These are phyloP conservation scores for Penicillium sp. DNA, from an alignment of 2,329 filamentous ascomycete genomes.

Conservation along the genomic window DNA sequence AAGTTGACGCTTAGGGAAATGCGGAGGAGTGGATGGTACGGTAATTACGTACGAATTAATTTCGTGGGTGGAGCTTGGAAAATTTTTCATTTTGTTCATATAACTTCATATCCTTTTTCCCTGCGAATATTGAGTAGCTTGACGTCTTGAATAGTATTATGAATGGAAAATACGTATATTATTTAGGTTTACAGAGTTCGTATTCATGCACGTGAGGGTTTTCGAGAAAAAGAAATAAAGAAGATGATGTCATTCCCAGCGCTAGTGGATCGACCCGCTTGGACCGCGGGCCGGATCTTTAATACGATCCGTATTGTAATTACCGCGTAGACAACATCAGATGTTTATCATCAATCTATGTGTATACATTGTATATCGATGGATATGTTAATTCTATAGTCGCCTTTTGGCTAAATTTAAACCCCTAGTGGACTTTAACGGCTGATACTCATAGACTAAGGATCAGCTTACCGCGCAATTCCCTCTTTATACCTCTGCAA, in stretches of 20 bases:
- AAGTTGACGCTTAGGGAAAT: not conserved
- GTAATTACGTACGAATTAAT: not conserved
- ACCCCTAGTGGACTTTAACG: not conserved
- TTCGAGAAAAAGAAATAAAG: too few species aligned
- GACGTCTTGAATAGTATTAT: not conserved
- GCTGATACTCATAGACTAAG: not conserved
- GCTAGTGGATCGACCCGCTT: not conserved
- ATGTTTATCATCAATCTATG: not conserved
- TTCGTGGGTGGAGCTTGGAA: not conserved
- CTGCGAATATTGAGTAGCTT: too few species aligned
- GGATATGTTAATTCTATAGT: too few species aligned
- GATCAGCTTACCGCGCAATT: constrained; percentile 1
- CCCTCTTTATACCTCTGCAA: constrained; percentile 62
- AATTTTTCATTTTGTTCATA: not conserved
- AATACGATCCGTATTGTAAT: not conserved
- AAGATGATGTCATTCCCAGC: not conserved
- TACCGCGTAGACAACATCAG: not conserved
- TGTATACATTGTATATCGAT: too few species aligned
- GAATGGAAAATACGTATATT: too few species aligned
- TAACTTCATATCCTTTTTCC: not conserved
- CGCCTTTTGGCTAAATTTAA: too few species aligned
- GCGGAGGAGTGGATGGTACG: not conserved
- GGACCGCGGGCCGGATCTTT: too few species aligned
- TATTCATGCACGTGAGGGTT: not conserved
- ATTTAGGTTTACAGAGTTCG: not conserved